These are phyloP conservation scores for Candida tammaniensis DNA, from an alignment of 805 yeast species.

Conservation along the genomic window DNA sequence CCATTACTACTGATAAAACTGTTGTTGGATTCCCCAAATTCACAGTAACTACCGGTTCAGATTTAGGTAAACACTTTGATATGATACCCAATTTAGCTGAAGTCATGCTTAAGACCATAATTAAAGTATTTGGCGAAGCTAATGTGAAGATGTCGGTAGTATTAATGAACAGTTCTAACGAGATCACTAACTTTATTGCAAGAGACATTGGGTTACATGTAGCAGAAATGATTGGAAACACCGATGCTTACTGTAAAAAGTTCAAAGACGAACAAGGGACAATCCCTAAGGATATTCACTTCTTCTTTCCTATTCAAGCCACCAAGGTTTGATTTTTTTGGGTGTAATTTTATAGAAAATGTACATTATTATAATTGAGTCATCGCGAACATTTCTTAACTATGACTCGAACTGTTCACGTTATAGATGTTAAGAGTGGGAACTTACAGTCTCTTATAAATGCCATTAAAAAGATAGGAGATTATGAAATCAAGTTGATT, in stretches of 20 bases:
- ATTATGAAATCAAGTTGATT: constrained; percentile 59
- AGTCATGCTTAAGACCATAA: constrained; percentile 20
- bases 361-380: no score
- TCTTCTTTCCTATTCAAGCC: constrained; percentile 15
- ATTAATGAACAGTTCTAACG: constrained; percentile 27
- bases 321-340: no score
- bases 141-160: constrained; percentile 30
- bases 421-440: constrained; percentile 93
- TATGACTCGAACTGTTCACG: constrained; percentile 42
- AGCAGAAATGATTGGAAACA: constrained; percentile 32
- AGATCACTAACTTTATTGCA: constrained; percentile 28
- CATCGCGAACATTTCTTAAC: no score
- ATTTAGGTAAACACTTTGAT: constrained; percentile 14
- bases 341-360: no score
- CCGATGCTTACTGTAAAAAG: constrained; percentile 24
- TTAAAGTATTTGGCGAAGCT: constrained; percentile 28
- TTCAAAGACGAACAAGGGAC: constrained; percentile 15
- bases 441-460: constrained; percentile 85
- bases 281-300: constrained; percentile 11
- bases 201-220: constrained; percentile 26
- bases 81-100: constrained; percentile 26
- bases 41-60: constrained; percentile 11
- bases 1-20: constrained; percentile 10
- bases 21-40: constrained; percentile 14
- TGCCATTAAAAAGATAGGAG: constrained; percentile 77